Evolutionary conservation across 192 early-diverging fungal species (phyloP).

Genomic region (Coemansia sp.): DNA sequence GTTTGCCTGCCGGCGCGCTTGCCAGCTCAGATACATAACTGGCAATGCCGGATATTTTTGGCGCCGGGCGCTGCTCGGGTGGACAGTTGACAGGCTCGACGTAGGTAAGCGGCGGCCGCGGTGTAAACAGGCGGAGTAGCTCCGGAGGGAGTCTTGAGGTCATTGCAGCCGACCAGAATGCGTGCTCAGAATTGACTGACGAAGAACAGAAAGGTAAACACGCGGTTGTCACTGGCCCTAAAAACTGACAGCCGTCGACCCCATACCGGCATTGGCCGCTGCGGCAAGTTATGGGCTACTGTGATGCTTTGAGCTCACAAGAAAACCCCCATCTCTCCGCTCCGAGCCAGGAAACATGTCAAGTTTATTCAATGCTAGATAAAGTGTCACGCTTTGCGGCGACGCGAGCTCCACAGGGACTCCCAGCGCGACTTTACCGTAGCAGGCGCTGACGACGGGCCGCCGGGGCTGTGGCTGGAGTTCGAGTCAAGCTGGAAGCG

Average conservation of each 20-base stretch:
- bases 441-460: neutral
- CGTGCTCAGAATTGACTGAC: too few relatives aligned
- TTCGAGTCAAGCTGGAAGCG: constrained; percentile 24
- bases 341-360: too few relatives aligned
- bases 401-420: constrained; percentile 36
- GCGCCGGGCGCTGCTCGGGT: constrained; percentile 19
- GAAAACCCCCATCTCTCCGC: too few relatives aligned
- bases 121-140: constrained; percentile 43
- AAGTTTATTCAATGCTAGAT: constrained; percentile 16
- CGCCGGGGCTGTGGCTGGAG: neutral
- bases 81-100: constrained; percentile 29
- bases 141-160: constrained; percentile 45
- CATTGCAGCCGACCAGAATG: too few relatives aligned
- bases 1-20: constrained; percentile 3
- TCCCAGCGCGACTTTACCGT: constrained; percentile 37
- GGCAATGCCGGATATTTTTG: constrained; percentile 31
- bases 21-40: constrained; percentile 20
- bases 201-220: too few relatives aligned
- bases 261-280: too few relatives aligned
- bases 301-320: too few relatives aligned
- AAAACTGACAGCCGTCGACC: too few relatives aligned
- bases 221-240: too few relatives aligned
- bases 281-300: too few relatives aligned
- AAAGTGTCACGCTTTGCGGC: constrained; percentile 21
- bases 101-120: constrained; percentile 31